Evolutionary conservation across 306 rosid genomes (phyloP), one percentile per base, ranked within the genome.

Genomic region (Nissolia schottii): DNA sequence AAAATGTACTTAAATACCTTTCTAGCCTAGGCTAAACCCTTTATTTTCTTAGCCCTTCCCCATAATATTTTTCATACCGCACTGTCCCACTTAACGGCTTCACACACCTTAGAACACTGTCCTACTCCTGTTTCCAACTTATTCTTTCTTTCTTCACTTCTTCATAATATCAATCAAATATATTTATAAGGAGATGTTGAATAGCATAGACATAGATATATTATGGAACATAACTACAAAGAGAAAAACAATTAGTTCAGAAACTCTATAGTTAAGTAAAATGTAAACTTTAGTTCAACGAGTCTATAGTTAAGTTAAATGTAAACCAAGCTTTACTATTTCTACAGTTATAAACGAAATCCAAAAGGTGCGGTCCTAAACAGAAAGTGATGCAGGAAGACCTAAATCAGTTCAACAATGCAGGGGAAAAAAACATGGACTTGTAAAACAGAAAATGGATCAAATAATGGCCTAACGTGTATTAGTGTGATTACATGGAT

Each of bases 171-270:
- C 66, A 64, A 54, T 64, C 6, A 6, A 19, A 7, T n/a, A 57
- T 64, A 28, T 64, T 51, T n/a, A 37, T 23, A 49, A 13, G 81
- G 18, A 48, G 12, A 68, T 35, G 61, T 24, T 22, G 14, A 50
- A 16, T 35, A 68, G 3, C 48, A 49, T 48, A 64, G 37, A 16
- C n/a, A n/a, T n/a, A 25, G 46, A 65, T 15, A 66, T 35, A 49
- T 57, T 48, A 38, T 27, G 54, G 72, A 37, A 34, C 28, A 35
- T 25, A 28, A 13, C 12, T 45, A 23, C 24, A 16, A 32, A 54
- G 80, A 53, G 51, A 53, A 55, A 34, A 64, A 51, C 28, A 25
- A 16, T 34, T 31, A 76, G 63, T 46, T 67, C 43, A 53, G 7
- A 57, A 20, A 45, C 69, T 63, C 16, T 2, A 23, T 38, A 24